phyloP scores from a whole-genome alignment of 805 yeast genomes.

The Kazachstania bromeliacearum region DNA sequence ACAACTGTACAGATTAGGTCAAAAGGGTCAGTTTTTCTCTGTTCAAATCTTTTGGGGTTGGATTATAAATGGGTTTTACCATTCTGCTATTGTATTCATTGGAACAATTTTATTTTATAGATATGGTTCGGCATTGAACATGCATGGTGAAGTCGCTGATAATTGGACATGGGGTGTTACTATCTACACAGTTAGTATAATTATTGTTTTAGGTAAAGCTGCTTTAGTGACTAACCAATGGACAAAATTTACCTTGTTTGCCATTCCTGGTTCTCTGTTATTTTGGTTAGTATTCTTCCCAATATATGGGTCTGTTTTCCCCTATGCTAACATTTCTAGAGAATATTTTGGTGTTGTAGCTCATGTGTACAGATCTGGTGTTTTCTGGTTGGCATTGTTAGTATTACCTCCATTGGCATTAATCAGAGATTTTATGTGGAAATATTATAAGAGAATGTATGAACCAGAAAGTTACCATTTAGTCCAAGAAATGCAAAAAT shows the following conservation, averaged over 20 bases:
- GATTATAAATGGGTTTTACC: slow-evolving; percentile 92
- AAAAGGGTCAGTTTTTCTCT: slow-evolving; percentile 77
- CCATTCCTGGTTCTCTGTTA: slow-evolving; percentile 88
- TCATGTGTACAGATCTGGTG: slow-evolving; percentile 64
- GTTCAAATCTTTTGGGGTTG: slow-evolving; percentile 94
- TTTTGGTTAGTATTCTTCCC: slow-evolving; percentile 87
- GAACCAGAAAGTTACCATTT: slow-evolving; percentile 87
- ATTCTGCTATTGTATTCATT: slow-evolving; percentile 75
- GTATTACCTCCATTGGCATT: slow-evolving; percentile 73
- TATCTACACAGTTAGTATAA: slow-evolving; percentile 72
- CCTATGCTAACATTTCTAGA: slow-evolving; percentile 65
- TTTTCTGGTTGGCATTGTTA: slow-evolving; percentile 76
- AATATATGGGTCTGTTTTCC: slow-evolving; percentile 75
- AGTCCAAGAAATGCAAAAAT: slow-evolving; percentile 94
- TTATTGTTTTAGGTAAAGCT: slow-evolving; percentile 91
- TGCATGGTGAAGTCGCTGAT: slow-evolving; percentile 62
- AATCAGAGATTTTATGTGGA: slow-evolving; percentile 85
- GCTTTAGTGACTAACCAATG: slow-evolving; percentile 85
- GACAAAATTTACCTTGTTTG: slow-evolving; percentile 86
- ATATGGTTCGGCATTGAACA: slow-evolving; percentile 52
- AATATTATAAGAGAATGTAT: slow-evolving; percentile 86
- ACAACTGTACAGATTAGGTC: slow-evolving; percentile 84
- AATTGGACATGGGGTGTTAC: slow-evolving; percentile 96
- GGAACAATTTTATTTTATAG: slow-evolving; percentile 61
- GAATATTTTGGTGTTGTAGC: slow-evolving; percentile 77